Percentiles rank a stretch among this genome's conserved stretches.
Conservation (phyloP, 495 filamentous ascomycete genomes). For the Achaetomiella virescens region DNA sequence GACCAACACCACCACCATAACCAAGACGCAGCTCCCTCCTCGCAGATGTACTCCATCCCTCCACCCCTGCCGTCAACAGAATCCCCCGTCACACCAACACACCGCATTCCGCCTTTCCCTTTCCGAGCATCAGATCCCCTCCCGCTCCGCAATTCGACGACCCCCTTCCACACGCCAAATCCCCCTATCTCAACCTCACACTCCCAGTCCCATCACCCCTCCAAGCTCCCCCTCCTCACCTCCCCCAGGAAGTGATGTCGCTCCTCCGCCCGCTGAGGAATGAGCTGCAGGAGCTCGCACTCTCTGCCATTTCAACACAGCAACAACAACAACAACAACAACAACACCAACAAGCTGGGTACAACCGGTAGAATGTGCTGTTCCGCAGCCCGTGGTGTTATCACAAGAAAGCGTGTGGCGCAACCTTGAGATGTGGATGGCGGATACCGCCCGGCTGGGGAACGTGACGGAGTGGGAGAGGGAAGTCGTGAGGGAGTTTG, state of each 20-base stretch:
- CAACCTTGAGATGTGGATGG: background rate
- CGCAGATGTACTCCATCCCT: background rate
- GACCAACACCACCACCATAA: background rate
- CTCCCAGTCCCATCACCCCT: no score
- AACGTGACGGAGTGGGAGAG: conserved; percentile 7
- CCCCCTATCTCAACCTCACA: no score
- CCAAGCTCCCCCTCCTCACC: background rate
- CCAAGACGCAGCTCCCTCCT: background rate
- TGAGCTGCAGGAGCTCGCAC: no score
- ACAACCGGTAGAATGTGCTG: no score
- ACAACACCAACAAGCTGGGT: no score
- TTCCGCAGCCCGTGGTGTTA: no score
- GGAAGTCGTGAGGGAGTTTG: conserved; percentile 13
- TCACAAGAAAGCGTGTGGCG: no score
- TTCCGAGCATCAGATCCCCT: background rate
- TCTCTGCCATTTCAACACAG: no score
- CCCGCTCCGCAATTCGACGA: background rate
- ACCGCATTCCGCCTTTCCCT: background rate
- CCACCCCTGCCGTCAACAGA: background rate
- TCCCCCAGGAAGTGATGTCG: background rate
- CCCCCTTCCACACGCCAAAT: no score
- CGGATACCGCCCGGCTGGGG: background rate
- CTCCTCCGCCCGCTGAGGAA: background rate
- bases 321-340: no score
- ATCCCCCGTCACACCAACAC: background rate